Evolutionary conservation across 495 filamentous ascomycete genomes (phyloP).

Genomic region (Talaromyces trachyspermus): DNA sequence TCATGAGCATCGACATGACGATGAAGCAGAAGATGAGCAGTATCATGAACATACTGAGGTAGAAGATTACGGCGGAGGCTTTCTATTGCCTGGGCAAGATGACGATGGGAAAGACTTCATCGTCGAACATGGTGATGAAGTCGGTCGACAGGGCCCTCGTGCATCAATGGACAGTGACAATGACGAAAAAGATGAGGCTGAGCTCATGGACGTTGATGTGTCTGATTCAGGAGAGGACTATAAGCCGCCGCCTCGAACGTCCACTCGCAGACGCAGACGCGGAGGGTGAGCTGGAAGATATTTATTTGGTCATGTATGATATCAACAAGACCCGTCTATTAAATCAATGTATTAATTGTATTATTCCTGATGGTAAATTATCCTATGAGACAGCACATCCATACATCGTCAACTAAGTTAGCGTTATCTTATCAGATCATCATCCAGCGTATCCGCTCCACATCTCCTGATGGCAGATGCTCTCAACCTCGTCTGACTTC

Average conservation of each 20-base stretch:
- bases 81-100: slow-evolving; percentile 24
- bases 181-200: not conserved
- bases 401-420: too few relatives aligned
- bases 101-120: slow-evolving; percentile 4
- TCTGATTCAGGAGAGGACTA: slow-evolving; percentile 5
- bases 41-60: slow-evolving; percentile 7
- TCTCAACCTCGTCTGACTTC: too few relatives aligned
- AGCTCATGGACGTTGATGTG: not conserved
- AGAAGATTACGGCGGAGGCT: slow-evolving; percentile 29
- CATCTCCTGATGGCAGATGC: too few relatives aligned
- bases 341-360: too few relatives aligned
- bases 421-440: slow-evolving; percentile 6
- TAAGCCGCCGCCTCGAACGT: slow-evolving; percentile 1
- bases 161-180: not conserved
- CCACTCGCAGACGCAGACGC: slow-evolving; percentile 4
- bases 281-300: too few relatives aligned
- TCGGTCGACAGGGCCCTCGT: not conserved
- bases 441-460: too few relatives aligned
- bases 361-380: too few relatives aligned
- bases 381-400: not conserved
- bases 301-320: too few relatives aligned
- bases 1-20: not conserved
- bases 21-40: slow-evolving; percentile 8
- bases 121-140: slow-evolving; percentile 5
- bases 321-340: too few relatives aligned